Conservation (phyloP, 495 filamentous ascomycete genomes). For the Neurospora sp. region DNA sequence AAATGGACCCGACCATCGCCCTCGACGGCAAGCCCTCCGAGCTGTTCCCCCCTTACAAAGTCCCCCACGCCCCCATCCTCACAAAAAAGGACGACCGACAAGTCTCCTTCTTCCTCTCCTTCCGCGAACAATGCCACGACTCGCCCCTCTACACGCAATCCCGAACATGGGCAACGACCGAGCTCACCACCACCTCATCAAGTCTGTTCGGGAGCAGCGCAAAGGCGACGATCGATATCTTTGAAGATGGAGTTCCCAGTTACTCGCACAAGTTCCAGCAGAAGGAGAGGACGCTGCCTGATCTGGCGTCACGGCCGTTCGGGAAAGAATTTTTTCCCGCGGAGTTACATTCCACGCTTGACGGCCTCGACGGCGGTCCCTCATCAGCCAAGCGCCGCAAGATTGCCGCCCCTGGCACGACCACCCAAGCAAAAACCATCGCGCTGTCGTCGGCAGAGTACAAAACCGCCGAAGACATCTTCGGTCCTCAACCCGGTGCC, state of each 20-base stretch:
- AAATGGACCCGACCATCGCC: constrained; percentile 17
- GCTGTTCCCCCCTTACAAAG: constrained; percentile 32
- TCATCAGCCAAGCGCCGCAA: no score
- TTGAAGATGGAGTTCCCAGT: constrained; percentile 34
- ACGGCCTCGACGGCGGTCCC: constrained; percentile 33
- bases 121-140: constrained; percentile 38
- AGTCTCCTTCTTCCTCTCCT: constrained; percentile 34
- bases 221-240: constrained; percentile 41
- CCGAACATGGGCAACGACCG: constrained; percentile 5
- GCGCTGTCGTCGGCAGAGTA: constrained; percentile 14
- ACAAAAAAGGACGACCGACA: constrained; percentile 30
- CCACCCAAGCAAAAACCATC: constrained; percentile 19
- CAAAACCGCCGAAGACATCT: constrained; percentile 24
- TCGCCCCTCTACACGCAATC: constrained; percentile 40
- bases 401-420: no score
- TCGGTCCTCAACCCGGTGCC: neutral
- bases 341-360: constrained; percentile 41
- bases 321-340: constrained; percentile 40
- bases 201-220: neutral
- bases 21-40: constrained; percentile 33
- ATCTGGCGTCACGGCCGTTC: constrained; percentile 31
- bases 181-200: neutral
- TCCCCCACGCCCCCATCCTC: constrained; percentile 30
- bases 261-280: constrained; percentile 39
- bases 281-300: constrained; percentile 35